phyloP scores from a whole-genome alignment of 23 red algal species.

The Gracilariopsis chorda region DNA sequence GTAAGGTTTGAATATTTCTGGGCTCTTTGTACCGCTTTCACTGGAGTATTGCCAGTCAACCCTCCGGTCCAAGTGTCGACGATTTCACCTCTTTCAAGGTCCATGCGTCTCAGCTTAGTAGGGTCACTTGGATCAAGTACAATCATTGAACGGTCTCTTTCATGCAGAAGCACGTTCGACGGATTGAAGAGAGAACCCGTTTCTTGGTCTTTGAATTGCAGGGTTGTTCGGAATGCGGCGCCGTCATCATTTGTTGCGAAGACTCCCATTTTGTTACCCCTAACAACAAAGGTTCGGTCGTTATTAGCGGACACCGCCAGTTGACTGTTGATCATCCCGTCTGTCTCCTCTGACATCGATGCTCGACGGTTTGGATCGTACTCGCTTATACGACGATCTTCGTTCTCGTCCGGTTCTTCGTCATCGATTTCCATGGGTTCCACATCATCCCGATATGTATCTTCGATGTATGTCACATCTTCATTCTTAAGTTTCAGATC shows the following conservation, averaged over 20 bases:
- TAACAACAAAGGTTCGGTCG: conserved; percentile 79
- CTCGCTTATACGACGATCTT: conserved; percentile 8
- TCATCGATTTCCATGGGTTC: conserved; percentile 74
- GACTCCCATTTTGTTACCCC: conserved; percentile 77
- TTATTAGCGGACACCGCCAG: conserved; percentile 62
- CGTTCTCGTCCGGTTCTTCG: conserved; percentile 29
- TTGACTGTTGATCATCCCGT: conserved; percentile 64
- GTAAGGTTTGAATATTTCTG: conserved; percentile 78
- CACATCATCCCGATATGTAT: conserved; percentile 65
- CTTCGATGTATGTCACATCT: conserved; percentile 60
- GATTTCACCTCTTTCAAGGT: conserved; percentile 78
- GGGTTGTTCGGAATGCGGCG: conserved; percentile 21
- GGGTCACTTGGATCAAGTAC: conserved; percentile 57
- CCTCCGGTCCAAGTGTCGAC: conserved; percentile 67
- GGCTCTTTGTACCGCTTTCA: conserved; percentile 24
- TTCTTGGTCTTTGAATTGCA: conserved; percentile 52
- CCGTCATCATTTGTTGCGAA: conserved; percentile 69
- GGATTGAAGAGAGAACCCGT: conserved; percentile 35
- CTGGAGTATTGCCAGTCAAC: conserved; percentile 17
- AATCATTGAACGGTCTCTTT: conserved; percentile 66
- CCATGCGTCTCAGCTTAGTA: conserved; percentile 67
- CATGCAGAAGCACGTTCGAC: conserved; percentile 69
- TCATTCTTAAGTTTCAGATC: conserved; percentile 57
- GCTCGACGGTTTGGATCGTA: conserved; percentile 30
- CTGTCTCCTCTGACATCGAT: neutral